Evolutionary conservation across 1,284 basidiomycete species (phyloP), one percentile per base, ranked within the genome.

Genomic region (Rugosomyces carneus): DNA sequence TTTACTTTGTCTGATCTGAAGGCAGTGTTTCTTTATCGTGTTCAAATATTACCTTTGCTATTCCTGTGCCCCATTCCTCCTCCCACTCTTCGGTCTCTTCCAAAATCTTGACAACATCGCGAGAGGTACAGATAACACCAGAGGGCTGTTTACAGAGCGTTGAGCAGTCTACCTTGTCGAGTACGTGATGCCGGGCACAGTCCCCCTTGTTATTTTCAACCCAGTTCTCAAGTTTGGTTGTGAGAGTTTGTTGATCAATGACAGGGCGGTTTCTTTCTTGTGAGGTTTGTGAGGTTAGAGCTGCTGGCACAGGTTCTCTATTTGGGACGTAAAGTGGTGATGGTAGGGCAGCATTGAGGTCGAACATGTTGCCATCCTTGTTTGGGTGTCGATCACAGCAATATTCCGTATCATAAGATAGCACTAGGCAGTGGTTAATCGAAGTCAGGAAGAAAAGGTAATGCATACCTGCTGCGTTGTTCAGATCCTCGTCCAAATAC

Each of bases 31-130:
- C n/a, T n/a, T 10, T 5, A 10, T 26, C 24, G 10, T 26, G 24
- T 10, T 26, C 24, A 26, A 26, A 26, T 5, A 26, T 10, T 26
- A 26, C 24, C 24, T 26, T 26, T 26, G 24, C 24, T 5, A 26
- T 26, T 26, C 24, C 24, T 5, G 10, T 5, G 5, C 42, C 19
- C 35, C 40, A 49, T 4, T 45, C 27, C 7, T 10, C 34, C 15
- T n/a, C 26, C 48, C 48, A 49, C 31, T 49, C 48, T 2, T 24
- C 31, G 7, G 43, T 35, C 20, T 49, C 32, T n/a, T 20, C 15
- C 1, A 49, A 31, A 19, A 44, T 21, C 21, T 41, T 5, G n/a
- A 23, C 26, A 2, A 49, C 26, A 10, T 19, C 18, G 1, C 5
- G 15, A n/a, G 31, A 18, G 19, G 43, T 24, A 16, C 39, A n/a